These are phyloP conservation scores for Curvularia sp. DNA, from an alignment of 2,329 filamentous ascomycete genomes.

Conservation along the genomic window DNA sequence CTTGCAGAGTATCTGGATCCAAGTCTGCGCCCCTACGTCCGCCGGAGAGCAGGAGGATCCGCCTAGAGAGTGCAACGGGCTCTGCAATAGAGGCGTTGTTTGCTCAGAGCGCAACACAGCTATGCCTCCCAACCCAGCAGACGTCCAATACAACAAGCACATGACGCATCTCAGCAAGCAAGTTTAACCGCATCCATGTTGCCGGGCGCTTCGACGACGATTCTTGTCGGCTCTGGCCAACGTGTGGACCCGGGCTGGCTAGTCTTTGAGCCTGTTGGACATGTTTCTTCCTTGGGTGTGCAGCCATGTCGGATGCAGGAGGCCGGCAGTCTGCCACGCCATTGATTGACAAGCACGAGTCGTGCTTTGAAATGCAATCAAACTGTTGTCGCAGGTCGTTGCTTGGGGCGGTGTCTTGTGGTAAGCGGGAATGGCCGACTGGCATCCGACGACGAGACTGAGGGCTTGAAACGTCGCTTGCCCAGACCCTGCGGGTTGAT, in stretches of 20 bases:
- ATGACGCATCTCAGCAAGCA: constrained; percentile 1
- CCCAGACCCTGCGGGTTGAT: constrained; percentile 9
- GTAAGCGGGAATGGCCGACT: constrained; percentile 5
- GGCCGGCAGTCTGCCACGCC: constrained; percentile 11
- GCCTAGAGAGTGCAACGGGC: not conserved
- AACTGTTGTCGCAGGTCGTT: constrained; percentile 14
- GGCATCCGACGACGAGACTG: constrained; percentile 2
- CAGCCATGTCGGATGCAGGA: constrained; percentile 22
- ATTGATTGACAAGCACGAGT: constrained; percentile 14
- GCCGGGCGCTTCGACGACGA: constrained; percentile 15
- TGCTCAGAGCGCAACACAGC: not conserved
- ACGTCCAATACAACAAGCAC: not conserved
- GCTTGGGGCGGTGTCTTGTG: constrained; percentile 14
- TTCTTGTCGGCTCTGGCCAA: constrained; percentile 11
- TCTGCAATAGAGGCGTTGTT: not conserved
- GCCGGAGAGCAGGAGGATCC: not conserved
- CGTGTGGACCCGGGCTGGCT: constrained; percentile 9
- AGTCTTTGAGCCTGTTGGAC: constrained; percentile 26
- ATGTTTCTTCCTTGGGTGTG: constrained; percentile 31
- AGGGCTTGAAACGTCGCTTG: constrained; percentile 17
- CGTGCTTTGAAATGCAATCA: constrained; percentile 25
- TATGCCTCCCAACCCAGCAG: not conserved
- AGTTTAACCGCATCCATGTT: constrained; percentile 13
- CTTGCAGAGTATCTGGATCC: not conserved
- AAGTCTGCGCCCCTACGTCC: not conserved